Percentiles rank a stretch among this genome's conserved stretches.
phyloP scores from a whole-genome alignment of 2,329 filamentous ascomycete genomes.

The Chaetomiaceae sp. region DNA sequence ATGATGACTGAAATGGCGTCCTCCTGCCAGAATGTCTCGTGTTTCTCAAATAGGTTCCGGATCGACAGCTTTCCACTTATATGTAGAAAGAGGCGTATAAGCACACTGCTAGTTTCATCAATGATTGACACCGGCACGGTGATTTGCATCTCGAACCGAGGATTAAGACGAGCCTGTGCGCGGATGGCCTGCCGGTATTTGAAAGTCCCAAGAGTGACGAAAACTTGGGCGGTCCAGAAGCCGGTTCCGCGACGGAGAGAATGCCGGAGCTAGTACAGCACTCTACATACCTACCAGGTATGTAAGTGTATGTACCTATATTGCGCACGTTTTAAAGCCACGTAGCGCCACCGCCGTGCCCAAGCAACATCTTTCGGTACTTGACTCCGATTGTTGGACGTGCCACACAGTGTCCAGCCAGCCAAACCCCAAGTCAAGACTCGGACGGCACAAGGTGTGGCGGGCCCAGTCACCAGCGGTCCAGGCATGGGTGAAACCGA shows the following conservation, averaged over 20 bases:
- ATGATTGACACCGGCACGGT: background rate
- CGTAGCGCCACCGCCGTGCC: too few relatives aligned
- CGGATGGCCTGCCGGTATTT: background rate
- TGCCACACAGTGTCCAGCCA: background rate
- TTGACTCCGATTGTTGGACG: background rate
- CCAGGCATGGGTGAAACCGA: background rate
- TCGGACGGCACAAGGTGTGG: background rate
- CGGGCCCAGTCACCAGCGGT: background rate
- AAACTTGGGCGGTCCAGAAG: background rate
- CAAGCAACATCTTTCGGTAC: background rate
- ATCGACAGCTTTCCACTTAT: conserved; percentile 8
- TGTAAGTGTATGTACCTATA: too few relatives aligned
- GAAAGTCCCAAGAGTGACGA: background rate
- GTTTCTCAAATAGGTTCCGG: background rate
- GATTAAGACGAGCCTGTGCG: too few relatives aligned
- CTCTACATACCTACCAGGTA: too few relatives aligned
- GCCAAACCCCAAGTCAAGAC: too few relatives aligned
- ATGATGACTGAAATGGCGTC: background rate
- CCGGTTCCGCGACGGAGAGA: background rate
- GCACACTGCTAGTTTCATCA: background rate
- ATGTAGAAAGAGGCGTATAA: background rate
- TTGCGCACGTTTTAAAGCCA: too few relatives aligned
- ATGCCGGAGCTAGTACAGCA: too few relatives aligned
- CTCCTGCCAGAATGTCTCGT: background rate
- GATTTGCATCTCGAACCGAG: background rate